Conservation (phyloP, 1,139 yeast genomes). For the Geotrichum aggregatum region DNA sequence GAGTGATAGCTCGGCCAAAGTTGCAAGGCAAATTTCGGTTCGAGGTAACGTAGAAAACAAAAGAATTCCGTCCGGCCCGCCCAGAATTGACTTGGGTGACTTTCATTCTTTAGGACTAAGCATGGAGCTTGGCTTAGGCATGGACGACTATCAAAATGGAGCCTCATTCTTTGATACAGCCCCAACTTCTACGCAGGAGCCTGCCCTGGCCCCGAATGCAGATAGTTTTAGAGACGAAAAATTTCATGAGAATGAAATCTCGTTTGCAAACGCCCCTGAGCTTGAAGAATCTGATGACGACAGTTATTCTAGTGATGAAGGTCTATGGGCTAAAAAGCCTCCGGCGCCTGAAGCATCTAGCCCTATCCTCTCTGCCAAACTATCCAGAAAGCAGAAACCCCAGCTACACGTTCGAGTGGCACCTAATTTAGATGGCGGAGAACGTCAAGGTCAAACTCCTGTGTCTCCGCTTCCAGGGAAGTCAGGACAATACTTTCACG, state of each 20-base stretch:
- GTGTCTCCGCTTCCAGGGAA: constrained; percentile 2
- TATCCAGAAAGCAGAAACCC: constrained; percentile 21
- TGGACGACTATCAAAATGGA: constrained; percentile 9
- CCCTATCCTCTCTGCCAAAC: constrained; percentile 1
- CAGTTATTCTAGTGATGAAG: constrained; percentile 45
- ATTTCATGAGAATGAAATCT: constrained; percentile 54
- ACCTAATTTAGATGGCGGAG: constrained; percentile 18
- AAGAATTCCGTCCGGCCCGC: constrained; percentile 16
- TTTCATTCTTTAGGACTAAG: constrained; percentile 19
- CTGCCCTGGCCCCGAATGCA: constrained; percentile 12
- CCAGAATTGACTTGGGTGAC: constrained; percentile 20
- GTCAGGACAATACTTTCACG: constrained; percentile 6
- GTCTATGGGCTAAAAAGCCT: constrained; percentile 58
- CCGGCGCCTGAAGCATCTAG: constrained; percentile 24
- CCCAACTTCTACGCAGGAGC: constrained; percentile 3
- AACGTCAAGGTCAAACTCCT: neutral
- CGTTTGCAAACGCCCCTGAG: constrained; percentile 69
- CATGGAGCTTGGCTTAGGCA: constrained; percentile 17
- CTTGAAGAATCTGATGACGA: constrained; percentile 46
- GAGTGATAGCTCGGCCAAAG: neutral
- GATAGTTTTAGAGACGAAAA: constrained; percentile 17
- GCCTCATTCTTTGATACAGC: neutral
- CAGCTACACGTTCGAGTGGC: constrained; percentile 25
- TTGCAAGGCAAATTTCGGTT: constrained; percentile 10
- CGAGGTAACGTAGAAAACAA: neutral